A percentile compares a stretch with the other conserved stretches of the same genome.
Evolutionary conservation across 352 stramenopile genomes (phyloP).

Genomic region (Globisporangium barbulae): DNA sequence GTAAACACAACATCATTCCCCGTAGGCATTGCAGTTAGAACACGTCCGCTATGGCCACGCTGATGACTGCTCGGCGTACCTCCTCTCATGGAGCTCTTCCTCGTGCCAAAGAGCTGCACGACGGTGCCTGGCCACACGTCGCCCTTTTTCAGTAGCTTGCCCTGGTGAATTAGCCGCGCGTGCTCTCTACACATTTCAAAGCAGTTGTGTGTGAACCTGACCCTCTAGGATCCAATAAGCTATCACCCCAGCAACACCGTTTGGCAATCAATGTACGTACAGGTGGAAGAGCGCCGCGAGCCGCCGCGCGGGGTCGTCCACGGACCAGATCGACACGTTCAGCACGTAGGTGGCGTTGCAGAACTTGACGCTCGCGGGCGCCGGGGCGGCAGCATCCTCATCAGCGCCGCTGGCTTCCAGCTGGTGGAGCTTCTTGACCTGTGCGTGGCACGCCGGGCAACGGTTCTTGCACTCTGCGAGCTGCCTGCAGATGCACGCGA

Average conservation of each 20-base stretch:
- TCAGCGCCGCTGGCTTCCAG: constrained; percentile 20
- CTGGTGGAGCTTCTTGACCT: constrained; percentile 62
- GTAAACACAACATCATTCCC: background rate
- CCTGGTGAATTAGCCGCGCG: constrained; percentile 69
- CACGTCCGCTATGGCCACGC: background rate
- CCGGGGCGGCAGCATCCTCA: constrained; percentile 11
- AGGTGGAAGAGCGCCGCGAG: constrained; percentile 71
- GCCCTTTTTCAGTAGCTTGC: constrained; percentile 78
- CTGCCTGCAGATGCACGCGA: constrained; percentile 56
- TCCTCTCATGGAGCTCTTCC: constrained; percentile 27
- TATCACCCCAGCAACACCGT: background rate
- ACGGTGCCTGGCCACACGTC: constrained; percentile 79
- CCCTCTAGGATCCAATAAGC: background rate
- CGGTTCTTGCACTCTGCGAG: constrained; percentile 57
- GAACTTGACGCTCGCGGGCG: constrained; percentile 69
- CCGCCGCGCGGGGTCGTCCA: constrained; percentile 60
- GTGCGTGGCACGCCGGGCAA: constrained; percentile 56
- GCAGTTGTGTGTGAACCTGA: background rate
- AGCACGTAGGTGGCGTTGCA: constrained; percentile 78
- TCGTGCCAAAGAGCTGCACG: constrained; percentile 80
- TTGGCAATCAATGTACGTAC: constrained; percentile 27
- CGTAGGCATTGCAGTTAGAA: background rate
- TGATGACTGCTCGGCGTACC: background rate
- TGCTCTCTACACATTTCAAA: constrained; percentile 40
- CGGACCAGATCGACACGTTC: constrained; percentile 76